Conservation (phyloP, 345 rosid genomes). For the Boechera divaricarpa region DNA sequence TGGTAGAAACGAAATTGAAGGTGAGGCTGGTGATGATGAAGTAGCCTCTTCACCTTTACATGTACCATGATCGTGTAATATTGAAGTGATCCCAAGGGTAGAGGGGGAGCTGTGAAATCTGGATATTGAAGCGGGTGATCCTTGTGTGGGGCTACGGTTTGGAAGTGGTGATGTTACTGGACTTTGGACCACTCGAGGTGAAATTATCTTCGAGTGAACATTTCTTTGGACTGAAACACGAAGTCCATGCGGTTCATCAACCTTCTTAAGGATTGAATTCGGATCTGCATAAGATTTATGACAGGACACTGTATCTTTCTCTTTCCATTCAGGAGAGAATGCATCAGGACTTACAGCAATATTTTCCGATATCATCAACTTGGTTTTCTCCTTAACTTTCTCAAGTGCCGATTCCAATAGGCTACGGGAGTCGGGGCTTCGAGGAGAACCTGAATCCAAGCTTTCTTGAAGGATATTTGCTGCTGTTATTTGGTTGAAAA, state of each 20-base stretch:
- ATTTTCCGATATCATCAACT: slow-evolving; percentile 45
- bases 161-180: slow-evolving; percentile 54
- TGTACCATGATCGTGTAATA: slow-evolving; percentile 69
- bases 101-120: slow-evolving; percentile 64
- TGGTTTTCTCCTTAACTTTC: slow-evolving; percentile 51
- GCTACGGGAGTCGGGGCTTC: slow-evolving; percentile 47
- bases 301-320: slow-evolving; percentile 36
- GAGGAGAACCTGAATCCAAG: slow-evolving; percentile 51
- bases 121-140: slow-evolving; percentile 53
- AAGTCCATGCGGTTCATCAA: slow-evolving; percentile 55
- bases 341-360: slow-evolving; percentile 39
- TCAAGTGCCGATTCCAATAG: slow-evolving; percentile 49
- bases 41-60: slow-evolving; percentile 53
- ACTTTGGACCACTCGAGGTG: slow-evolving; percentile 55
- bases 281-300: slow-evolving; percentile 48
- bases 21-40: slow-evolving; percentile 41
- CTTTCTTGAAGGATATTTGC: slow-evolving; percentile 55
- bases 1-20: slow-evolving; percentile 31
- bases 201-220: slow-evolving; percentile 61
- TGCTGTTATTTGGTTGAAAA: slow-evolving; percentile 59
- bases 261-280: slow-evolving; percentile 46
- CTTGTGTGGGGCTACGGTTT: slow-evolving; percentile 50
- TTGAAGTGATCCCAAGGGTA: slow-evolving; percentile 73
- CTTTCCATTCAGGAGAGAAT: slow-evolving; percentile 41
- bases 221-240: slow-evolving; percentile 58